Evolutionary conservation across 1,284 basidiomycete species (phyloP), one percentile per base, ranked within the genome.

Genomic region (Sanguinoderma infundibulare): DNA sequence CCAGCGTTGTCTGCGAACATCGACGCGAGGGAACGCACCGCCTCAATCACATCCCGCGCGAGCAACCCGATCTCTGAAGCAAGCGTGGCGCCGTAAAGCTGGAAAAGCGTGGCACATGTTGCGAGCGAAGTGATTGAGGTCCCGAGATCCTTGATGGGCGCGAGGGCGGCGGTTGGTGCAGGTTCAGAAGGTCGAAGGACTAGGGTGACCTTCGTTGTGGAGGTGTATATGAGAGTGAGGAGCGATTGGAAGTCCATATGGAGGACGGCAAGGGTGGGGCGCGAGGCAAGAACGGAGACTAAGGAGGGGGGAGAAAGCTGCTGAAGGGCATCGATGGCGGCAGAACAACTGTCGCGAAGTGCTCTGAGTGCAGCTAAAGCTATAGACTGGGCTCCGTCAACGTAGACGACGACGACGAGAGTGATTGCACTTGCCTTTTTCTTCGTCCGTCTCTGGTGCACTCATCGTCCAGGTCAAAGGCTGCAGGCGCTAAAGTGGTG

Each of bases 181-280:
- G 87, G 87, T 1, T 78, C 78, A 1, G 84, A 74, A 2, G 90
- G 87, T 34, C 88, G 89, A 42, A 91, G 79, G 0, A 83, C 80
- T 30, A 93, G 79, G 0, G 90, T 78, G 35, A 91, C 71, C 70
- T 89, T 92, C 10, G 89, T 92, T 1, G 83, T 77, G 24, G 82
- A 76, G 9, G 78, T 76, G 72, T 90, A 81, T n/a, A 91, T 70
- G 59, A 91, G 78, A 3, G 85, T 79, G 35, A 91, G 78, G 32
- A 92, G 77, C 1, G 86, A 83, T 20, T 85, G 64, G 24, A 87
- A 77, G 69, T 93, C 91, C 50, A 79, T 79, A 65, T 78, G 82
- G 38, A 90, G 68, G 56, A 81, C 70, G 17, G 71, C 15, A 56
- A 79, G 73, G 62, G 80, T 28, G 56, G 79, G 72, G 36, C 69